A percentile compares a stretch with the other conserved stretches of the same genome.
Evolutionary conservation across 1,139 yeast species (phyloP).

Genomic region (Geotrichum macrosporum): DNA sequence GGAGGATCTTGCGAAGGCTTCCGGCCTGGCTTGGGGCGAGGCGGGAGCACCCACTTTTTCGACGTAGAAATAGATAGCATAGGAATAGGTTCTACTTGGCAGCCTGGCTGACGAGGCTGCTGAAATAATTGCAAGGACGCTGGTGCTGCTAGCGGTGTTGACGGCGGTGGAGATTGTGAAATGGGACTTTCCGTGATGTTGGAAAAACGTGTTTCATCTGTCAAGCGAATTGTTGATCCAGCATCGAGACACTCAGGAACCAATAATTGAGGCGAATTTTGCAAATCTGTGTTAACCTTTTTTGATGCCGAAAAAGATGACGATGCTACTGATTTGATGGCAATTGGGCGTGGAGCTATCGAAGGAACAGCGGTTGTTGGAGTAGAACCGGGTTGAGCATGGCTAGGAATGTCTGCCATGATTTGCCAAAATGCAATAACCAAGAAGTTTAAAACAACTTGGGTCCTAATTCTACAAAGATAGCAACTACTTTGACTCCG

Average conservation of each 20-base stretch:
- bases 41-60: conserved; percentile 86
- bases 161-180: not conserved
- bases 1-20: conserved; percentile 64
- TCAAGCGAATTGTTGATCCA: not conserved
- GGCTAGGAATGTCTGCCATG: conserved; percentile 4
- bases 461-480: not conserved
- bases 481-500: conserved; percentile 6
- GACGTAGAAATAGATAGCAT: conserved; percentile 53
- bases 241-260: not conserved
- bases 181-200: not conserved
- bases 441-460: not conserved
- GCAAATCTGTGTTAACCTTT: too few species aligned
- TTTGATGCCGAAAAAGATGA: too few species aligned
- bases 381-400: conserved; percentile 1
- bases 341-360: conserved; percentile 8
- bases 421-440: conserved; percentile 4
- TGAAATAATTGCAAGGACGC: not conserved
- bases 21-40: conserved; percentile 85
- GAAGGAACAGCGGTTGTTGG: not conserved
- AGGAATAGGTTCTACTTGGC: not conserved
- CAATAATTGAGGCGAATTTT: not conserved
- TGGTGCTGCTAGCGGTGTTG: not conserved
- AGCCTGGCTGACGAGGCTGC: not conserved
- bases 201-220: not conserved
- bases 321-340: conserved; percentile 6